These are phyloP conservation scores for Cucurbita ficifolia DNA, from an alignment of 306 rosid genomes.

Conservation along the genomic window DNA sequence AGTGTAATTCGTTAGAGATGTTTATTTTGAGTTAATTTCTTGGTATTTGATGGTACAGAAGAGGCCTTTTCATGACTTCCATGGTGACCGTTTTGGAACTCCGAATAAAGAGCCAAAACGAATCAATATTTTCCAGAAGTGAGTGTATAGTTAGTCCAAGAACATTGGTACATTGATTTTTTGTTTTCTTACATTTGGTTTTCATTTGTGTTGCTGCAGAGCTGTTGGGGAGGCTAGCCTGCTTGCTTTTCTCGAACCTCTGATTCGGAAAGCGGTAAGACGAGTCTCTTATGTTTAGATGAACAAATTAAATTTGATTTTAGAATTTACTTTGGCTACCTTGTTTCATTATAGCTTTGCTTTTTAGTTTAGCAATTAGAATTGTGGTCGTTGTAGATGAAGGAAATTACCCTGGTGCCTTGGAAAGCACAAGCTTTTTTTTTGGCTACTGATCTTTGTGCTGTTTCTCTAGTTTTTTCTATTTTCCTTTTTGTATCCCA, in stretches of 20 bases:
- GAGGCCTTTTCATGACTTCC: neutral
- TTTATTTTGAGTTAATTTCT: neutral
- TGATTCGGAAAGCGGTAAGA: conserved; percentile 8
- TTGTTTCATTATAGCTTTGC: neutral
- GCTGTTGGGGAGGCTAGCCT: neutral
- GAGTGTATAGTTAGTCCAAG: neutral
- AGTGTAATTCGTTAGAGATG: neutral
- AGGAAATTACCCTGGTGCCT: neutral
- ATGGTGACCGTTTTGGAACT: neutral
- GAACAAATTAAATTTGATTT: neutral
- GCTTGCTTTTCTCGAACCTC: neutral
- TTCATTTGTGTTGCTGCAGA: conserved; percentile 3
- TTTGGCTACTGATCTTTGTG: neutral
- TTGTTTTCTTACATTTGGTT: neutral
- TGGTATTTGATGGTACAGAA: conserved; percentile 11
- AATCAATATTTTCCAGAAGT: neutral
- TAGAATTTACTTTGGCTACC: neutral
- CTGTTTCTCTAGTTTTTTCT: neutral
- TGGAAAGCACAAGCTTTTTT: neutral
- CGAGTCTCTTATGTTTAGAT: neutral
- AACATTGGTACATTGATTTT: neutral
- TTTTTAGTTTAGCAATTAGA: neutral
- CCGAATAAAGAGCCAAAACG: neutral
- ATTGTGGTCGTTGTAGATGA: neutral
- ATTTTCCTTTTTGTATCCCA: neutral